A percentile compares a stretch with the other conserved stretches of the same genome.
Evolutionary conservation across 2,329 filamentous ascomycete species (phyloP).

Genomic region (Pyrenochaeta sp.): DNA sequence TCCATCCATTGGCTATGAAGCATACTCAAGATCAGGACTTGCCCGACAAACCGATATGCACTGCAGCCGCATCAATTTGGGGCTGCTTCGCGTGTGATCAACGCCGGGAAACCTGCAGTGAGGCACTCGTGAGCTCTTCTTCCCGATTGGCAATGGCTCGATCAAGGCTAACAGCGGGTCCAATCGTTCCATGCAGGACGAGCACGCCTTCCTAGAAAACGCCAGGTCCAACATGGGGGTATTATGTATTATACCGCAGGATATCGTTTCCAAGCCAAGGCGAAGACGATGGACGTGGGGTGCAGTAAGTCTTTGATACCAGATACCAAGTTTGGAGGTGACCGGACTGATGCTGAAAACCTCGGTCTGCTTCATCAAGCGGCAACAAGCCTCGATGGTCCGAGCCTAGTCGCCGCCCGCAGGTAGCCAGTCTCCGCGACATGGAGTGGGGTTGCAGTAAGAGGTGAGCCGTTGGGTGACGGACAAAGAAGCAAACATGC

Average conservation of each 20-base stretch:
- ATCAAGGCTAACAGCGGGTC: constrained; percentile 2
- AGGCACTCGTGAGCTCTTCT: constrained; percentile 5
- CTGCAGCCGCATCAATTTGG: constrained; percentile 12
- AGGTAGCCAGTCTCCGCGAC: constrained; percentile 3
- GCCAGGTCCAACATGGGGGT: background rate
- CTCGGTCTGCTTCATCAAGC: background rate
- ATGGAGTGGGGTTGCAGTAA: constrained; percentile 5
- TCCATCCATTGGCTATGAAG: constrained; percentile 17
- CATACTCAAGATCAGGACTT: background rate
- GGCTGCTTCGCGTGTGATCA: constrained; percentile 15
- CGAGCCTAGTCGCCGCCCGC: constrained; percentile 4
- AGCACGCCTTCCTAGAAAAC: constrained; percentile 12
- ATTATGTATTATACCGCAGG: background rate
- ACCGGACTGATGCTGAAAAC: background rate
- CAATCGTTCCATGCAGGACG: constrained; percentile 14
- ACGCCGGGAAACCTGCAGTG: constrained; percentile 8
- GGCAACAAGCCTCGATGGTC: background rate
- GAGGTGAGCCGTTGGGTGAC: constrained; percentile 7
- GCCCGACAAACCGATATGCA: background rate
- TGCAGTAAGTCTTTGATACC: background rate
- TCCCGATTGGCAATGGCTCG: constrained; percentile 4
- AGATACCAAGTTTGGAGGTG: background rate
- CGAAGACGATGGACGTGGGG: constrained; percentile 1
- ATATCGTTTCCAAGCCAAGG: background rate
- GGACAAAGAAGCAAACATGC: constrained; percentile 25